These are phyloP conservation scores for Cryptococcus wingfieldii DNA, from an alignment of 1,284 basidiomycete genomes.

Conservation along the genomic window DNA sequence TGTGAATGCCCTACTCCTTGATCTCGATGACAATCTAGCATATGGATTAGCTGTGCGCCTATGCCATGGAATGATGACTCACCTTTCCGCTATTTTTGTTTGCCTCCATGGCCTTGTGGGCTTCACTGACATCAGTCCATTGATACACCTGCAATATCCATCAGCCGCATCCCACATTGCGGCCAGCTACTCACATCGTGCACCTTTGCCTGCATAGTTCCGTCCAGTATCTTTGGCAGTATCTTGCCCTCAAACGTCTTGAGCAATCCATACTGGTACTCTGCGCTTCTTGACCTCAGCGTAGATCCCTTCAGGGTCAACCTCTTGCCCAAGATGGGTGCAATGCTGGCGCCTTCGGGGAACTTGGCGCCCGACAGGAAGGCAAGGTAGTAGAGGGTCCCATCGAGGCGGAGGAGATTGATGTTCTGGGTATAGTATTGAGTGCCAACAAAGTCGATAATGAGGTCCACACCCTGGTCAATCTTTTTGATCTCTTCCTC, in stretches of 20 bases:
- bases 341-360: conserved; percentile 59
- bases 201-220: conserved; percentile 67
- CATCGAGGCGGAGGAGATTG: conserved; percentile 68
- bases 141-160: conserved; percentile 58
- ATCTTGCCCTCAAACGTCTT: conserved; percentile 59
- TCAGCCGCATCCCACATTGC: background rate
- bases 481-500: conserved; percentile 50
- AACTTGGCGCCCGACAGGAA: conserved; percentile 60
- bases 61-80: background rate
- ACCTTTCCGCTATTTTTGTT: conserved; percentile 67
- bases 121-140: conserved; percentile 77
- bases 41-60: background rate
- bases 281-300: conserved; percentile 68
- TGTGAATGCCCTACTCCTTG: background rate
- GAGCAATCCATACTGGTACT: conserved; percentile 78
- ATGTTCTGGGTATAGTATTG: conserved; percentile 78
- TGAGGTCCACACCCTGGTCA: conserved; percentile 56
- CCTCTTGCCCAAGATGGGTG: conserved; percentile 70
- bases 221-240: conserved; percentile 60
- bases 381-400: conserved; percentile 58
- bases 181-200: conserved; percentile 56
- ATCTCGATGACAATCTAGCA: background rate
- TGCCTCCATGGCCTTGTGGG: conserved; percentile 80
- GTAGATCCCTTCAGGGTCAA: conserved; percentile 86
- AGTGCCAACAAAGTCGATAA: conserved; percentile 71